phyloP scores from a whole-genome alignment of 495 filamentous ascomycete species.

The Polyplosphaeria fusca region DNA sequence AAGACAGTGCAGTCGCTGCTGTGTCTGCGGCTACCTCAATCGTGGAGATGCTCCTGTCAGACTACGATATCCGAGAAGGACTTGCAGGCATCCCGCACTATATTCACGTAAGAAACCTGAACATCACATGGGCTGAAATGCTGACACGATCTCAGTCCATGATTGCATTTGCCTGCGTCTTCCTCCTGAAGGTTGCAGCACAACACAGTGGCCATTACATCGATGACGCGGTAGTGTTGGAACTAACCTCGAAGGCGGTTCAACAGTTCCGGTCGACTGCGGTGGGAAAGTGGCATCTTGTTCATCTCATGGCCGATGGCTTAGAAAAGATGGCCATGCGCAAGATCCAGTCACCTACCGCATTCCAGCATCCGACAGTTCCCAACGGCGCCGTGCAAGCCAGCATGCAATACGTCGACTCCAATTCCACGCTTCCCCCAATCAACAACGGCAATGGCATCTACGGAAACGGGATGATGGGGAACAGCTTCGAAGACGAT shows the following conservation, averaged over 20 bases:
- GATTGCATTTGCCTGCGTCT: slow-evolving; percentile 57
- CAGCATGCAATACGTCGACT: slow-evolving; percentile 1
- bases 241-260: slow-evolving; percentile 26
- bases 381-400: slow-evolving; percentile 7
- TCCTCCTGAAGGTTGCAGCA: slow-evolving; percentile 51
- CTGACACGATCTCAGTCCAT: slow-evolving; percentile 48
- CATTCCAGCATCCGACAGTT: neutral
- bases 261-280: slow-evolving; percentile 29
- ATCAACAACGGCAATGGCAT: slow-evolving; percentile 3
- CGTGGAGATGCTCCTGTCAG: slow-evolving; percentile 49
- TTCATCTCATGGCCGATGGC: slow-evolving; percentile 35
- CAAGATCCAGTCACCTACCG: slow-evolving; percentile 8
- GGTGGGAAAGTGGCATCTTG: slow-evolving; percentile 34
- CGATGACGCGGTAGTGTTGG: slow-evolving; percentile 19
- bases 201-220: slow-evolving; percentile 35
- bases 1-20: slow-evolving; percentile 43
- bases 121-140: neutral
- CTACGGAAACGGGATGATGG: neutral
- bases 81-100: slow-evolving; percentile 55
- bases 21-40: slow-evolving; percentile 48
- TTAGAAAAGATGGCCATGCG: slow-evolving; percentile 28
- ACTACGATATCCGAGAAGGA: slow-evolving; percentile 50
- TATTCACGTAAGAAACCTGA: slow-evolving; percentile 7
- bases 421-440: neutral
- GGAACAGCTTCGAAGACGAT: slow-evolving; percentile 8